Percentiles rank a stretch among this genome's conserved stretches.
These are phyloP conservation scores for Centrapalus pauciflorus DNA, from an alignment of 129 eudicot species.

Conservation along the genomic window DNA sequence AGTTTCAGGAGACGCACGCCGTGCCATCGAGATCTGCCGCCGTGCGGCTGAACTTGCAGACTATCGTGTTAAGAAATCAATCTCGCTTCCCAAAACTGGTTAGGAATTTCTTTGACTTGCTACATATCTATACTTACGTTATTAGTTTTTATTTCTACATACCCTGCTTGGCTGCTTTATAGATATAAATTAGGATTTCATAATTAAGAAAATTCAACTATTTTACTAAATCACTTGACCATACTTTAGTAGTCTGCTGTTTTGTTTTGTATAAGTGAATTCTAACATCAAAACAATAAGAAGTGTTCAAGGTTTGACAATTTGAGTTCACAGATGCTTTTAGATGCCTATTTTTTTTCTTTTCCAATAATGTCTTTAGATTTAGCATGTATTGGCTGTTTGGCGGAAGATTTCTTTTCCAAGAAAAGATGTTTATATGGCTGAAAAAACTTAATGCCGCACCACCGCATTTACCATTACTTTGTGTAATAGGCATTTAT, in stretches of 20 bases:
- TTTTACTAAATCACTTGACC: background rate
- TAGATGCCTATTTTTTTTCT: background rate
- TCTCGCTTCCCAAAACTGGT: slow-evolving; percentile 41
- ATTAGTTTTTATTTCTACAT: too few relatives aligned
- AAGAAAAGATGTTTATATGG: background rate
- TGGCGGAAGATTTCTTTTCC: background rate
- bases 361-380: background rate
- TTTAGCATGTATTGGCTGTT: background rate
- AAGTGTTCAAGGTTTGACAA: too few relatives aligned
- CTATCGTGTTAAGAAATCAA: slow-evolving; percentile 60
- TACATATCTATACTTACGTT: background rate
- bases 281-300: background rate
- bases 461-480: background rate
- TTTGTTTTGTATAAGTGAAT: background rate
- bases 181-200: background rate
- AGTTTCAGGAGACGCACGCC: slow-evolving; percentile 98
- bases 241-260: background rate
- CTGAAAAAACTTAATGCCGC: background rate
- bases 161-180: background rate
- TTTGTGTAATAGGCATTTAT: background rate
- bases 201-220: background rate
- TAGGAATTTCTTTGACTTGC: background rate
- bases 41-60: slow-evolving; percentile 95
- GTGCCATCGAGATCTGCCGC: slow-evolving; percentile 94
- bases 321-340: slow-evolving; percentile 5